A percentile compares a stretch with the other conserved stretches of the same genome.
Evolutionary conservation across 2,329 filamentous ascomycete species (phyloP).

Genomic region (Phialophora tarda): DNA sequence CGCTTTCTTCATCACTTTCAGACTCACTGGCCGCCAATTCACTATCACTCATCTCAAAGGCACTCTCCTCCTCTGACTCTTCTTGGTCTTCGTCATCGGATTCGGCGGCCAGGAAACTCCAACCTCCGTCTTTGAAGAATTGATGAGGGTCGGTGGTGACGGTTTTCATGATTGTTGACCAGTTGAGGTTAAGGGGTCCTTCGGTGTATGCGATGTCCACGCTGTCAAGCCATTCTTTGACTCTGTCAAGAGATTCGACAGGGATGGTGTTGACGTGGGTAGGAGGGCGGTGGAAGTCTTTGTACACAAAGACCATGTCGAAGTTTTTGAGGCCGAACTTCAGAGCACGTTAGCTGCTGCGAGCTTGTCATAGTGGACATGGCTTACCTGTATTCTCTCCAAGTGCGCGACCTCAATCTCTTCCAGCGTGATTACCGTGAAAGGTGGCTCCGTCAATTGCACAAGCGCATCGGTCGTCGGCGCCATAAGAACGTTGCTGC

Average conservation of each 20-base stretch:
- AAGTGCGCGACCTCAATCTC: slow-evolving; percentile 97
- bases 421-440: slow-evolving; percentile 91
- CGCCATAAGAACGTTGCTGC: slow-evolving; percentile 93
- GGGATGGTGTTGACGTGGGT: slow-evolving; percentile 98
- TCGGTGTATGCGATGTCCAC: slow-evolving; percentile 94
- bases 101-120: slow-evolving; percentile 88
- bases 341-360: slow-evolving; percentile 40
- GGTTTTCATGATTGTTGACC: slow-evolving; percentile 99
- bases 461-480: slow-evolving; percentile 97
- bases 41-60: slow-evolving; percentile 86
- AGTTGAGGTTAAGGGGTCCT: slow-evolving; percentile 96
- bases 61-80: slow-evolving; percentile 83
- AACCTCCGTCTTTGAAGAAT: slow-evolving; percentile 95
- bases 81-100: slow-evolving; percentile 81
- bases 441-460: slow-evolving; percentile 94
- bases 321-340: slow-evolving; percentile 98
- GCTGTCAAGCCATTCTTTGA: slow-evolving; percentile 97
- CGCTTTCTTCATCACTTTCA: slow-evolving; percentile 85
- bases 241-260: slow-evolving; percentile 88
- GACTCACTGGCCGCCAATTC: slow-evolving; percentile 72
- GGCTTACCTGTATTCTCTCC: slow-evolving; percentile 75
- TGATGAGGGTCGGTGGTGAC: slow-evolving; percentile 90
- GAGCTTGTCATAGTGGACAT: neutral
- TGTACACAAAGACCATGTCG: slow-evolving; percentile 97
- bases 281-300: slow-evolving; percentile 89